A percentile compares a stretch with the other conserved stretches of the same genome.
Conservation (phyloP, 2,329 filamentous ascomycete species). For the Verticillium nubilum region DNA sequence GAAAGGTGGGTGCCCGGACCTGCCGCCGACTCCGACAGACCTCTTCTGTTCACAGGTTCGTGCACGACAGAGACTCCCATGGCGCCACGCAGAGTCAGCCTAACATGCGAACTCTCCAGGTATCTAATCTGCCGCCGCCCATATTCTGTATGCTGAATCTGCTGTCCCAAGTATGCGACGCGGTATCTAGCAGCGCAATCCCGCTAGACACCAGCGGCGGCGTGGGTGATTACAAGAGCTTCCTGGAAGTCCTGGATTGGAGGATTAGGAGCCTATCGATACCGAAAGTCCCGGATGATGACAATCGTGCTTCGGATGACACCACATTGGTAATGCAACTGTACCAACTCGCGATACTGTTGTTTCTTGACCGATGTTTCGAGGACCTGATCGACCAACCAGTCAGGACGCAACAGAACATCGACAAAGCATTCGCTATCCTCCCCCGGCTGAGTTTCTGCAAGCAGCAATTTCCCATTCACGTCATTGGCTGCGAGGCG, state of each 20-base stretch:
- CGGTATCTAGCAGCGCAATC: constrained; percentile 1
- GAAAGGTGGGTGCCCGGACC: neutral
- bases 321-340: constrained; percentile 12
- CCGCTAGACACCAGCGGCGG: constrained; percentile 2
- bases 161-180: constrained; percentile 15
- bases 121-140: constrained; percentile 1
- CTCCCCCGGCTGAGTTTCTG: constrained; percentile 14
- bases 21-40: neutral
- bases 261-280: constrained; percentile 14
- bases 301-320: neutral
- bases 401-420: neutral
- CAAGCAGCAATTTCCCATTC: constrained; percentile 15
- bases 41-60: neutral
- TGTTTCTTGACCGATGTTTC: constrained; percentile 23
- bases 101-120: constrained; percentile 4
- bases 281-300: constrained; percentile 1
- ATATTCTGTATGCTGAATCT: constrained; percentile 11
- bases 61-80: neutral
- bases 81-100: neutral
- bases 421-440: constrained; percentile 19
- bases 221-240: constrained; percentile 13
- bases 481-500: constrained; percentile 19
- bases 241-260: constrained; percentile 20
- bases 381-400: constrained; percentile 6
- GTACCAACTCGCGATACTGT: constrained; percentile 18